Percentiles rank a stretch among this genome's conserved stretches.
These are phyloP conservation scores for Testicularia cyperi DNA, from an alignment of 1,284 basidiomycete species.

Conservation along the genomic window DNA sequence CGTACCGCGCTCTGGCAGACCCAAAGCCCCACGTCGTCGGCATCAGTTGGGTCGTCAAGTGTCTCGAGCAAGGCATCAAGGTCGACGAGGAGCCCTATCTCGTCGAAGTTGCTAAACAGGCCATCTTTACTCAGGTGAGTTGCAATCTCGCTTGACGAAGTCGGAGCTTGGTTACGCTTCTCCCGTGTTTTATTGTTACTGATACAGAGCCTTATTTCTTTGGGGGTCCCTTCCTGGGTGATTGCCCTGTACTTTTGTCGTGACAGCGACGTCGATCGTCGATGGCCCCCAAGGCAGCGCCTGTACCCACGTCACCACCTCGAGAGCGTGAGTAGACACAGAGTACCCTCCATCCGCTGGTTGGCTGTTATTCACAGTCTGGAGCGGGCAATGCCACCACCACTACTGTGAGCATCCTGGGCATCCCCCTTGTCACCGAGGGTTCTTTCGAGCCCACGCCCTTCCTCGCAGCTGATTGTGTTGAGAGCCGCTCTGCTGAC, in stretches of 20 bases:
- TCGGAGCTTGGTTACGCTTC: background rate
- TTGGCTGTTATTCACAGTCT: too few relatives aligned
- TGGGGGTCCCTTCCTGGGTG: background rate
- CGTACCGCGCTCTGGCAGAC: slow-evolving; percentile 34
- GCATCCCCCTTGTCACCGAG: background rate
- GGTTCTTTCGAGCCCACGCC: background rate
- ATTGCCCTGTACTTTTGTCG: too few relatives aligned
- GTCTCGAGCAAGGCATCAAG: slow-evolving; percentile 33
- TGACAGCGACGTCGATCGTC: slow-evolving; percentile 29
- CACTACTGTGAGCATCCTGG: slow-evolving; percentile 57
- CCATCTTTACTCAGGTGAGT: slow-evolving; percentile 48
- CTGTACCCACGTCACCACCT: slow-evolving; percentile 20
- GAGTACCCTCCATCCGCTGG: too few relatives aligned
- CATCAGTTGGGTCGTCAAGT: slow-evolving; percentile 46
- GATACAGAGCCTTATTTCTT: background rate
- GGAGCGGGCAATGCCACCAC: too few relatives aligned
- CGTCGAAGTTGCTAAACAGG: slow-evolving; percentile 53
- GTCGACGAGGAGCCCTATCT: slow-evolving; percentile 46
- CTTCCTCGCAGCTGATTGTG: background rate
- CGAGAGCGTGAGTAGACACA: slow-evolving; percentile 48
- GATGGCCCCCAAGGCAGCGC: slow-evolving; percentile 33
- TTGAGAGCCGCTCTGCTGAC: too few relatives aligned
- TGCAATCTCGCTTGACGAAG: background rate
- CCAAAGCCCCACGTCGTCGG: slow-evolving; percentile 48
- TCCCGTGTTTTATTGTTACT: background rate